Base-by-base conservation (phyloP, 2,329 filamentous ascomycete genomes). In the Gnomoniopsis sp. region DNA sequence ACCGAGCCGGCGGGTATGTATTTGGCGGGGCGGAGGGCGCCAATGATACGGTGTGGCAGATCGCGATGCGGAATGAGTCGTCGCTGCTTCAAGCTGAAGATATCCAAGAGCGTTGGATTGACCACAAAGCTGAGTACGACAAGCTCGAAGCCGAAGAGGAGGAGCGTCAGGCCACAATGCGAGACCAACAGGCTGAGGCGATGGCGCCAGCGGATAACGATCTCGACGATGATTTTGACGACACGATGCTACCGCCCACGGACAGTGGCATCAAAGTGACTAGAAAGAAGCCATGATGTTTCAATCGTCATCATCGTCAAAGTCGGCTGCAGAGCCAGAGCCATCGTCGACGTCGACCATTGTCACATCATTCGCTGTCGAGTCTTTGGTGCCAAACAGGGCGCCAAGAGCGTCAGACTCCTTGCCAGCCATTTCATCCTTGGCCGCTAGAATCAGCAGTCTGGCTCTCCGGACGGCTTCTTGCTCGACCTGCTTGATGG, bases 1-100 rank as follows among this genome's bases (percentile, higher is more conserved):
- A 99, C 72, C 85, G 95, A 46, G 93, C 95, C 0, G 88, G 91
- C 11, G 95, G 95, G 0, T 98, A 98, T 74, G 89, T 92, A 1
- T 97, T 99, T 76, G 93, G 93, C 0, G 84, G 88, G 6, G 89
- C 91, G 0, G 91, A 97, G 71, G 93, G 92, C 2, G 91, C 92
- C 49, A 97, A 98, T 66, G 93, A 99, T 71, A 93, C 89, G 7
- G 85, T 99, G n/a, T 99, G 95, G 95, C 91, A 96, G 69, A 87
- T 98, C 48, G 91, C 95, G 2, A 96, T 98, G 86, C 86, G 92
- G 58, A 86, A 87, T 59, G 86, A 88, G 59, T 84, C 86, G 38
- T 85, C 85, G 34, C 77, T 87, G 74, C 86, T 96, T 80, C 92
- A 96, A 67, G 86, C 92, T 11, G 80, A 88, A 60, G 93, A 99